Percentiles rank a stretch among this genome's conserved stretches.
Evolutionary conservation across 1,284 basidiomycete genomes (phyloP).

Genomic region (Trichosporon inkin): DNA sequence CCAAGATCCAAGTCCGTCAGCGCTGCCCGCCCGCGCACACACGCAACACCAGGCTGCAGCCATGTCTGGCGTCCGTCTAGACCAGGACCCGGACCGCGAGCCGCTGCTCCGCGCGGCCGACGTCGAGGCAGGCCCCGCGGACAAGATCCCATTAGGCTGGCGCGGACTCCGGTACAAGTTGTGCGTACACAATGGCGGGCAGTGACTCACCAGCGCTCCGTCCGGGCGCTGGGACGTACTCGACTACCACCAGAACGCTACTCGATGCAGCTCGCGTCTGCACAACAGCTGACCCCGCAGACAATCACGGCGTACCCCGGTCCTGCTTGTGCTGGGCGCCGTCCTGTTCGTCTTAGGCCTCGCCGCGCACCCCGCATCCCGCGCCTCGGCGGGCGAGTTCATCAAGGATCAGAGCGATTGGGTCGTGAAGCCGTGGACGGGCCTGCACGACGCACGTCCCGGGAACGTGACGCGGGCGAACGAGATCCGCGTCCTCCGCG

Average conservation of each 20-base stretch:
- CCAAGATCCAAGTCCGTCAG: no score
- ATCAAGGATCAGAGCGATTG: neutral
- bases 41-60: neutral
- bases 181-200: neutral
- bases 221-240: neutral
- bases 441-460: neutral
- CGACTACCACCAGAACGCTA: no score
- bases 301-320: neutral
- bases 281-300: neutral
- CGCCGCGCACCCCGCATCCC: neutral
- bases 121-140: neutral
- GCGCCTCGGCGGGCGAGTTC: neutral
- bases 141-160: neutral
- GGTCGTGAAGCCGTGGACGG: neutral
- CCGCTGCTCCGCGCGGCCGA: constrained; percentile 7
- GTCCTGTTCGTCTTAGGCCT: neutral
- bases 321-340: neutral
- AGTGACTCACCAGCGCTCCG: neutral
- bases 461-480: neutral
- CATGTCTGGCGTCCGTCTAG: neutral
- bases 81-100: neutral
- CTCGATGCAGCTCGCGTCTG: neutral
- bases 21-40: no score
- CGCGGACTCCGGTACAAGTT: neutral
- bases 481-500: constrained; percentile 15